Conservation (phyloP, 2,329 filamentous ascomycete species). For the Beauveria asiatica region DNA sequence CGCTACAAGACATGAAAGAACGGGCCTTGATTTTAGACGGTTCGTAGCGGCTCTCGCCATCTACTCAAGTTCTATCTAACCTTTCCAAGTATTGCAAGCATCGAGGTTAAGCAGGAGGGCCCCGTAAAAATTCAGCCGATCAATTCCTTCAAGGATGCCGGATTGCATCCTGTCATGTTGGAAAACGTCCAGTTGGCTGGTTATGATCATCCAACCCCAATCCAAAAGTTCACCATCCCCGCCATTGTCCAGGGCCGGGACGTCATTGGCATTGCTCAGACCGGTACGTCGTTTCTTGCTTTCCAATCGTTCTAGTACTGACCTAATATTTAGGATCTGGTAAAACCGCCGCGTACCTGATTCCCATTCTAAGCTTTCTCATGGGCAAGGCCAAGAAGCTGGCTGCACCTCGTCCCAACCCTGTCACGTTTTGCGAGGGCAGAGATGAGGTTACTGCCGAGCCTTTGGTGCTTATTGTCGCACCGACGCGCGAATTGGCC, state of each 20-base stretch:
- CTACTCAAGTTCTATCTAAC: slow-evolving; percentile 16
- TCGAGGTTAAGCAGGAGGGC: slow-evolving; percentile 51
- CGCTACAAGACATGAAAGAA: slow-evolving; percentile 35
- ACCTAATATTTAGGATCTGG: slow-evolving; percentile 69
- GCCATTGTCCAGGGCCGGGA: slow-evolving; percentile 70
- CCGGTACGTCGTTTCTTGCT: slow-evolving; percentile 51
- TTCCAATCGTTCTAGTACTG: neutral
- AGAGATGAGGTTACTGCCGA: slow-evolving; percentile 58
- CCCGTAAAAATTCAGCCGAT: slow-evolving; percentile 41
- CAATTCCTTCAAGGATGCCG: slow-evolving; percentile 61
- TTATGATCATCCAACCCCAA: slow-evolving; percentile 70
- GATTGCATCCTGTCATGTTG: slow-evolving; percentile 75
- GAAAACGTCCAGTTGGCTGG: slow-evolving; percentile 67
- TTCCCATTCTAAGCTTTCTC: slow-evolving; percentile 79
- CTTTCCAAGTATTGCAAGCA: slow-evolving; percentile 40
- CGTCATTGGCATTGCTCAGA: slow-evolving; percentile 84
- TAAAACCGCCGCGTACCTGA: slow-evolving; percentile 88
- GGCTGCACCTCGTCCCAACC: slow-evolving; percentile 66
- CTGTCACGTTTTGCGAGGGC: slow-evolving; percentile 43
- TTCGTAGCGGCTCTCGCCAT: slow-evolving; percentile 29
- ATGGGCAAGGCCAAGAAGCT: slow-evolving; percentile 95
- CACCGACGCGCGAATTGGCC: slow-evolving; percentile 81
- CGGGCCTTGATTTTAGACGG: slow-evolving; percentile 57
- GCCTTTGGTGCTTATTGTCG: slow-evolving; percentile 78
- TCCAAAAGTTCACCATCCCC: slow-evolving; percentile 79